These are phyloP conservation scores for Pisolithus albus DNA, from an alignment of 768 basidiomycete genomes.

Conservation along the genomic window DNA sequence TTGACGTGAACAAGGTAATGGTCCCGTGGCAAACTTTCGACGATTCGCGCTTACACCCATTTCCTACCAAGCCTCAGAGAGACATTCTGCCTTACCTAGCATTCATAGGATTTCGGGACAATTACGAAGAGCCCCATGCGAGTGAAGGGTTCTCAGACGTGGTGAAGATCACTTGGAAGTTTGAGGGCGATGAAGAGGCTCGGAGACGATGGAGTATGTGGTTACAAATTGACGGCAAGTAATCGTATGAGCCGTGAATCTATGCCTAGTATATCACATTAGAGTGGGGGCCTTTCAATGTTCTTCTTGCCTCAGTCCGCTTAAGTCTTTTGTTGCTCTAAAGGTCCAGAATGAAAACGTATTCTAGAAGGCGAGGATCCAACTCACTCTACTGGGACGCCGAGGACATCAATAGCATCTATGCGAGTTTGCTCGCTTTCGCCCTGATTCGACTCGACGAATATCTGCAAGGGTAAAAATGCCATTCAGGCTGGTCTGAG, in stretches of 20 bases:
- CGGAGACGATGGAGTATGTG: conserved; percentile 73
- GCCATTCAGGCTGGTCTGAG: not conserved
- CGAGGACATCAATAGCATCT: conserved; percentile 60
- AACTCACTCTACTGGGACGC: conserved; percentile 51
- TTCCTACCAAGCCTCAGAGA: conserved; percentile 36
- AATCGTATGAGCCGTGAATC: conserved; percentile 6
- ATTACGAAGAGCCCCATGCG: conserved; percentile 58
- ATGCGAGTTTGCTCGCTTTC: conserved; percentile 59
- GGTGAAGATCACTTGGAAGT: conserved; percentile 71
- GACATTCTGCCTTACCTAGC: conserved; percentile 53
- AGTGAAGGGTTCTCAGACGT: conserved; percentile 77
- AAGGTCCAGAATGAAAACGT: conserved; percentile 1
- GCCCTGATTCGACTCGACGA: conserved; percentile 62
- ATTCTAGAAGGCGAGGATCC: not conserved
- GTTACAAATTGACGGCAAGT: conserved; percentile 75
- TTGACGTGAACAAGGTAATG: conserved; percentile 14
- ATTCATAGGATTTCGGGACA: conserved; percentile 49
- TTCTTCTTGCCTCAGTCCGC: conserved; percentile 32
- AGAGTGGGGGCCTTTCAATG: conserved; percentile 9
- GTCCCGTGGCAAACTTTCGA: not conserved
- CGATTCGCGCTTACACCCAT: not conserved
- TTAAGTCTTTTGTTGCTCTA: conserved; percentile 34
- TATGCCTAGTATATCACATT: not conserved
- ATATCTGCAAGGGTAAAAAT: conserved; percentile 40
- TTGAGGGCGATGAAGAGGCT: conserved; percentile 71